Evolutionary conservation across 257 asterid genomes (phyloP).

Genomic region (Echites panduratus): DNA sequence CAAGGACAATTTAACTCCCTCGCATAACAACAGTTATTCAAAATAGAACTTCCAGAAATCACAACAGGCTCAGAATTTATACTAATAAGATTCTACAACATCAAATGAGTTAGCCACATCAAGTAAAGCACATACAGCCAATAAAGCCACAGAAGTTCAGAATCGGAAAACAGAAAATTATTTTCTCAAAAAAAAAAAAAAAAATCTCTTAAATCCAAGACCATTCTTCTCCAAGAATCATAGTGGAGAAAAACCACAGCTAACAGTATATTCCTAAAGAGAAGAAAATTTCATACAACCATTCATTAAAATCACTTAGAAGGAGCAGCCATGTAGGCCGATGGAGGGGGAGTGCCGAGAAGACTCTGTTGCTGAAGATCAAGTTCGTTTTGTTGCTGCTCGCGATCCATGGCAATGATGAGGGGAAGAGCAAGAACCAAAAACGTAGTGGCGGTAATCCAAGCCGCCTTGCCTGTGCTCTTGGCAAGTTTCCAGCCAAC

Average conservation of each 20-base stretch:
- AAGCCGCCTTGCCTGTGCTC: slow-evolving; percentile 76
- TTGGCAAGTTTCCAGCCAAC: slow-evolving; percentile 49
- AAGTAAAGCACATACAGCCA: background rate
- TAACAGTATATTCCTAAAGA: background rate
- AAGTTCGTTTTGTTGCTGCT: slow-evolving; percentile 46
- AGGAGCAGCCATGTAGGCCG: slow-evolving; percentile 5
- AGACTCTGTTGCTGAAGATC: slow-evolving; percentile 60
- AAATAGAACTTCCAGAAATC: too few relatives aligned
- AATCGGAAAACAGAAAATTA: too few relatives aligned
- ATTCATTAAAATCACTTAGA: slow-evolving; percentile 15
- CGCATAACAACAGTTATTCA: too few relatives aligned
- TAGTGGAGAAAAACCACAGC: background rate
- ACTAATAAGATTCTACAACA: background rate
- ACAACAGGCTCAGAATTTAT: background rate
- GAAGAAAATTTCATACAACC: background rate
- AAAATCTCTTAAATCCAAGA: background rate
- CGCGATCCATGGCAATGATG: slow-evolving; percentile 60
- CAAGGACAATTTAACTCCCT: too few relatives aligned
- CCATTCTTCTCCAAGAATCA: background rate
- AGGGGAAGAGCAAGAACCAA: slow-evolving; percentile 60
- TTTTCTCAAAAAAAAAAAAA: too few relatives aligned
- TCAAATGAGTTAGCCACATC: background rate
- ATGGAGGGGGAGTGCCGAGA: slow-evolving; percentile 42
- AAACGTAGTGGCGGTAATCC: slow-evolving; percentile 52
- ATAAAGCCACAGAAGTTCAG: too few relatives aligned